Evolutionary conservation across 2,329 filamentous ascomycete species (phyloP).

Genomic region (Hawksworthiomyces lignivorus): DNA sequence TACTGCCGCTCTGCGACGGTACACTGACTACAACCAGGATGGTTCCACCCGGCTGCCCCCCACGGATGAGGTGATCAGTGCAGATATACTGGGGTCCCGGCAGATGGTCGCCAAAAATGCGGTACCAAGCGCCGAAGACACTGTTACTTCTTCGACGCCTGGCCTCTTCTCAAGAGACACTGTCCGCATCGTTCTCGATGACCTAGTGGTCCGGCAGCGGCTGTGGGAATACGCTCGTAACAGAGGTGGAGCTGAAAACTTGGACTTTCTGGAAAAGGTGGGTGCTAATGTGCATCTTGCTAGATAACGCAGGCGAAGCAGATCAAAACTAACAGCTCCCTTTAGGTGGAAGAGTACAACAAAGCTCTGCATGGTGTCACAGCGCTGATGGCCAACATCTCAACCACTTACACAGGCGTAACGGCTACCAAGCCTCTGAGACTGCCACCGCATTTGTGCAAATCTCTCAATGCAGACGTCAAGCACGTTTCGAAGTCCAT

Average conservation of each 20-base stretch:
- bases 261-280: slow-evolving; percentile 44
- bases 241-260: slow-evolving; percentile 37
- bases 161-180: slow-evolving; percentile 43
- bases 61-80: slow-evolving; percentile 14
- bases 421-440: slow-evolving; percentile 33
- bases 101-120: too few species aligned
- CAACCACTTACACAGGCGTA: slow-evolving; percentile 27
- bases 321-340: slow-evolving; percentile 20
- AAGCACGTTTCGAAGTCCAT: slow-evolving; percentile 36
- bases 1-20: slow-evolving; percentile 35
- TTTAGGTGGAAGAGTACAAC: slow-evolving; percentile 37
- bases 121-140: slow-evolving; percentile 4
- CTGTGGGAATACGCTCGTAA: slow-evolving; percentile 43
- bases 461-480: slow-evolving; percentile 36
- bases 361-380: slow-evolving; percentile 32
- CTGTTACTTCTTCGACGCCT: slow-evolving; percentile 22
- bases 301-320: too few species aligned
- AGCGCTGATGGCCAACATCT: slow-evolving; percentile 28
- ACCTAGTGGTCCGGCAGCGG: slow-evolving; percentile 37
- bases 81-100: too few species aligned
- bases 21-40: slow-evolving; percentile 37
- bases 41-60: slow-evolving; percentile 25
- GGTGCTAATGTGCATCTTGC: too few species aligned
- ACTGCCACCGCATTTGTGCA: slow-evolving; percentile 32
- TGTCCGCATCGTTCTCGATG: slow-evolving; percentile 42